Evolutionary conservation across 768 basidiomycete species (phyloP), one percentile per base, ranked within the genome.

Genomic region (Lepiota subincarnata): DNA sequence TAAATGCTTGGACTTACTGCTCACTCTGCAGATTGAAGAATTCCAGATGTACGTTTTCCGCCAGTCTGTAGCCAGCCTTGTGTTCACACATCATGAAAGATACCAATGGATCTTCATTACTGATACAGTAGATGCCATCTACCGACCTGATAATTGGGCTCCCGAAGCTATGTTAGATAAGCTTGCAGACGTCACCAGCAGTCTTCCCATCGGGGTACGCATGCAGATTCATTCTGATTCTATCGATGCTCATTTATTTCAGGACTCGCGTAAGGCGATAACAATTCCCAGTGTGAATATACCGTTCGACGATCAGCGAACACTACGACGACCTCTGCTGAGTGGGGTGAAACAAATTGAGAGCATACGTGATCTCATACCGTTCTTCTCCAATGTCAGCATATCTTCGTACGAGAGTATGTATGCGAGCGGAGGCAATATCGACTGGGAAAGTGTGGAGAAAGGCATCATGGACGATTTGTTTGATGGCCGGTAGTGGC

Each of bases 31-130:
- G 66, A 96, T 92, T 0, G 92, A 95, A 64, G 96, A 98, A 67
- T 99, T 98, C 69, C 97, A 98, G 70, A 89, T 98, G 96, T 97
- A 64, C 56, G 73, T 47, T 28, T 26, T 24, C 40, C 8, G 11
- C 55, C 10, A 35, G 31, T 4, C 36, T 2, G 16, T 10, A 1
- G 13, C 12, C 13, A 10, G 41, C 47, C 46, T 50, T 66, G 8
- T 63, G 44, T 12, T 18, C 38, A 22, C 31, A 4, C 39, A 24
- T 16, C 39, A 12, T 12, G n/a, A 16, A 59, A 91, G 88, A 65
- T 90, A 98, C 67, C 94, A 99, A 73, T 99, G 97, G 96, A 90
- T 97, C 62, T 99, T 98, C 67, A 84, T 98, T 39, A 97, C 94
- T 2, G 96, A 99, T 67, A 98, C 96, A 0, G 91, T 95, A 5